Evolutionary conservation across 2,329 filamentous ascomycete genomes (phyloP).

Genomic region (Aphanoascus verrucosus): DNA sequence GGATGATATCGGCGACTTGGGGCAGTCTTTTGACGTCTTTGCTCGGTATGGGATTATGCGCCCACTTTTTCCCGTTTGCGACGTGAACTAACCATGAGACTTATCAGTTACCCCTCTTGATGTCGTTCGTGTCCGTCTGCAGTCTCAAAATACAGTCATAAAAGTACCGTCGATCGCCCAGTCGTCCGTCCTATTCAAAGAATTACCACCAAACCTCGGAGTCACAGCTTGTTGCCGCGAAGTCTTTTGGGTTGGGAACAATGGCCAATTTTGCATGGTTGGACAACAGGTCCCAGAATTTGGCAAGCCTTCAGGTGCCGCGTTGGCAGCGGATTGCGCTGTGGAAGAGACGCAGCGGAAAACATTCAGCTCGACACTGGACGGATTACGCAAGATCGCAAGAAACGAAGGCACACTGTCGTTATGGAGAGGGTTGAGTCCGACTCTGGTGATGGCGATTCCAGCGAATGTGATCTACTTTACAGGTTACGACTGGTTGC

Average conservation of each 20-base stretch:
- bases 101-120: slow-evolving; percentile 79
- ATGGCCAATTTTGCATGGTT: slow-evolving; percentile 69
- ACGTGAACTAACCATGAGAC: slow-evolving; percentile 5
- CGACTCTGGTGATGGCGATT: slow-evolving; percentile 85
- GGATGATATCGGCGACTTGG: slow-evolving; percentile 87
- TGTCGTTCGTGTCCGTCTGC: slow-evolving; percentile 86
- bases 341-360: slow-evolving; percentile 76
- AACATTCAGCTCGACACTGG: slow-evolving; percentile 80
- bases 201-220: slow-evolving; percentile 72
- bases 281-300: slow-evolving; percentile 28
- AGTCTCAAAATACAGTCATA: slow-evolving; percentile 58
- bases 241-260: slow-evolving; percentile 91
- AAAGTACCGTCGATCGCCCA: slow-evolving; percentile 37
- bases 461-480: slow-evolving; percentile 98
- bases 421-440: slow-evolving; percentile 87
- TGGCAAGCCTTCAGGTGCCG: slow-evolving; percentile 33
- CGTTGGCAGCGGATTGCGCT: slow-evolving; percentile 57
- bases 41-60: slow-evolving; percentile 50
- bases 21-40: slow-evolving; percentile 85
- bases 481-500: slow-evolving; percentile 91
- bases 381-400: slow-evolving; percentile 88
- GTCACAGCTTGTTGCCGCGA: slow-evolving; percentile 93
- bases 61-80: slow-evolving; percentile 14
- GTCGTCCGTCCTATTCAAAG: slow-evolving; percentile 42
- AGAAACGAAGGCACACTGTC: slow-evolving; percentile 79